Conservation (phyloP, 2,329 filamentous ascomycete species). For the Trichoderma semiorbis region DNA sequence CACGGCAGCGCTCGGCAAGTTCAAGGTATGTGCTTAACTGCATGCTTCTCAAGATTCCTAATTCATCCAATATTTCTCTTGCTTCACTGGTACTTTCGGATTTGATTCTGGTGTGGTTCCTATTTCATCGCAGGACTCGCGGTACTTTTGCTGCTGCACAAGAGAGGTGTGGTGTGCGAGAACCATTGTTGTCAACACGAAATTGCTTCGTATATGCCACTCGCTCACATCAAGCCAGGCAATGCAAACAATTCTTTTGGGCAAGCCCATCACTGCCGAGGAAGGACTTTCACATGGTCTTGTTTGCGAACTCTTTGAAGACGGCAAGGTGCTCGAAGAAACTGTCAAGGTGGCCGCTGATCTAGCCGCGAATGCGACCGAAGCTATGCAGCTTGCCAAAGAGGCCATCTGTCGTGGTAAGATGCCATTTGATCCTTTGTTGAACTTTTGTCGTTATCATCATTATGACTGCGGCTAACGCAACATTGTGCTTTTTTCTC, state of each 20-base stretch:
- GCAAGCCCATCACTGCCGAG: slow-evolving; percentile 26
- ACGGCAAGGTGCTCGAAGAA: slow-evolving; percentile 26
- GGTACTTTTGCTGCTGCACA: slow-evolving; percentile 7
- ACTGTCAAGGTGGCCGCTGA: slow-evolving; percentile 26
- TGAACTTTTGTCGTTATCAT: slow-evolving; percentile 1
- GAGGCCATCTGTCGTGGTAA: slow-evolving; percentile 30
- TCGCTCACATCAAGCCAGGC: slow-evolving; percentile 24
- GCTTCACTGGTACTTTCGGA: not conserved
- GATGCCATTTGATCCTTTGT: slow-evolving; percentile 9
- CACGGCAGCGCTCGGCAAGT: slow-evolving; percentile 40
- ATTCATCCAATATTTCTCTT: not conserved
- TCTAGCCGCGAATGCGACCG: slow-evolving; percentile 24
- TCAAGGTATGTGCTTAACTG: slow-evolving; percentile 31
- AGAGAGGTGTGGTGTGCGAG: not conserved
- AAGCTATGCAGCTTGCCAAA: slow-evolving; percentile 29
- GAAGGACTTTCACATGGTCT: slow-evolving; percentile 28
- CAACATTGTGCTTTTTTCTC: not conserved
- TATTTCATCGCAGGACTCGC: not conserved
- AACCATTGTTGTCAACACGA: not conserved
- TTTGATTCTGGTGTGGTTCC: not conserved
- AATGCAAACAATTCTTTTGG: slow-evolving; percentile 30
- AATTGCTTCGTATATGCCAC: not conserved
- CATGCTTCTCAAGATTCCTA: not conserved
- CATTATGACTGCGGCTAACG: not conserved
- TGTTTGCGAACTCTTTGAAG: slow-evolving; percentile 27